These are phyloP conservation scores for Mangifera indica DNA, from an alignment of 345 rosid species.

Conservation along the genomic window DNA sequence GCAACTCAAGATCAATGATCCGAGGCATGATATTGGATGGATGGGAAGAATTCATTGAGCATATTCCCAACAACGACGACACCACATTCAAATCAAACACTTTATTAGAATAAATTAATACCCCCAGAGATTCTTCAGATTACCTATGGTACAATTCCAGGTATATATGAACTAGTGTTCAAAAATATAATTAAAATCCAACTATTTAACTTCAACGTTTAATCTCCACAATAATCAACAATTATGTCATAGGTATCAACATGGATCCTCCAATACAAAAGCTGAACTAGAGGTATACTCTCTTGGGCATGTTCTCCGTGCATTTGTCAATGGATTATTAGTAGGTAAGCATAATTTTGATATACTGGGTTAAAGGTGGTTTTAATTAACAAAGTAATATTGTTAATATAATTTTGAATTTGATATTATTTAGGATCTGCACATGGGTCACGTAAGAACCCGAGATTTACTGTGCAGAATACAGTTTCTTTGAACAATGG, in stretches of 20 bases:
- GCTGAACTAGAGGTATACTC: slow-evolving; percentile 8
- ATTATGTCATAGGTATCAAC: not conserved
- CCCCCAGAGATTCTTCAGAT: slow-evolving; percentile 13
- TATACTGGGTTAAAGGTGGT: no score
- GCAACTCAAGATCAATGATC: slow-evolving; percentile 18
- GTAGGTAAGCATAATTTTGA: not conserved
- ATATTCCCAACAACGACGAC: not conserved
- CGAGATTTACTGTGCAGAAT: slow-evolving; percentile 19
- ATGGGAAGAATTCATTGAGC: slow-evolving; percentile 19
- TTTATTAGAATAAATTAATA: slow-evolving; percentile 9
- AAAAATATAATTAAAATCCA: no score
- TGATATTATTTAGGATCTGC: slow-evolving; percentile 6
- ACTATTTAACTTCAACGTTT: no score
- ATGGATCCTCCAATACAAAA: not conserved
- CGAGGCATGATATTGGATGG: slow-evolving; percentile 15
- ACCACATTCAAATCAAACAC: not conserved
- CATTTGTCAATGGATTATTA: slow-evolving; percentile 13
- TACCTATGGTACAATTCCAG: slow-evolving; percentile 19
- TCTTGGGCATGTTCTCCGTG: slow-evolving; percentile 15
- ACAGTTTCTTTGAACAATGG: slow-evolving; percentile 27
- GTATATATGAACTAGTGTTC: not conserved
- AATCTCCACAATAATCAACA: no score
- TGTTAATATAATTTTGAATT: not conserved
- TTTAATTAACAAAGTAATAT: no score
- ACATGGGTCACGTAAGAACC: slow-evolving; percentile 16